Evolutionary conservation across 2,329 filamentous ascomycete genomes (phyloP), one percentile per base, ranked within the genome.

Genomic region (Septoria petroselini): DNA sequence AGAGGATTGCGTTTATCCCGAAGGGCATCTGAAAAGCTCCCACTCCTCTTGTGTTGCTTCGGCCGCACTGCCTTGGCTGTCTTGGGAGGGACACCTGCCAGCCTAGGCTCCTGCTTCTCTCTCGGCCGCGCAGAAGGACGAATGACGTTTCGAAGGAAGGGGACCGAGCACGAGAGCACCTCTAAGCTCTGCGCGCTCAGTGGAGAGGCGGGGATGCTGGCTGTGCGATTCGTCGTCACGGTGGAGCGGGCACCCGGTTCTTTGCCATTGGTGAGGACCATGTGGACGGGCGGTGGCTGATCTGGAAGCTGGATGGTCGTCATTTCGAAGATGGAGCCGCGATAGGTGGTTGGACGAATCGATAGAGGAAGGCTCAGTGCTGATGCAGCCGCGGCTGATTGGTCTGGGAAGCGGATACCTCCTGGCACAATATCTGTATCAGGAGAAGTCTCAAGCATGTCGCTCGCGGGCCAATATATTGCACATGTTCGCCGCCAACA

Each of bases 401-500:
- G 30, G 14, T 55, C 45, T 23, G 45, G 38, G 19, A 29, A 21
- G 27, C 37, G 39, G 4, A 57, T 77, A n/a, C 86, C 89, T 31
- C 91, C 90, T 3, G 90, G 88, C 0, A 78, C 68, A 41, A 95
- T 86, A 11, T 86, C 81, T 14, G 80, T 76, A 19, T 88, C 82
- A 3, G 82, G 75, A 11, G 76, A 78, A 9, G 53, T 48, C 17
- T 62, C 59, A 18, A 55, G 77, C 29, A 84, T 84, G 39, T 88
- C 81, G 0, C 82, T 75, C 0, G 79, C 80, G 55, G 95, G 88
- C 91, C 93, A 98, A 66, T 91, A 95, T 48, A 91, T 73, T 0
- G 86, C 84, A 66, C 91, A 97, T 15, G 93, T 88, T 43, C 91
- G 81, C 67, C 91, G 84, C 93, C 93, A 98, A 66, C 93, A 97